Percentiles rank a stretch among this genome's conserved stretches.
phyloP scores from a whole-genome alignment of 2,329 filamentous ascomycete species.

The Cryphonectria japonica region DNA sequence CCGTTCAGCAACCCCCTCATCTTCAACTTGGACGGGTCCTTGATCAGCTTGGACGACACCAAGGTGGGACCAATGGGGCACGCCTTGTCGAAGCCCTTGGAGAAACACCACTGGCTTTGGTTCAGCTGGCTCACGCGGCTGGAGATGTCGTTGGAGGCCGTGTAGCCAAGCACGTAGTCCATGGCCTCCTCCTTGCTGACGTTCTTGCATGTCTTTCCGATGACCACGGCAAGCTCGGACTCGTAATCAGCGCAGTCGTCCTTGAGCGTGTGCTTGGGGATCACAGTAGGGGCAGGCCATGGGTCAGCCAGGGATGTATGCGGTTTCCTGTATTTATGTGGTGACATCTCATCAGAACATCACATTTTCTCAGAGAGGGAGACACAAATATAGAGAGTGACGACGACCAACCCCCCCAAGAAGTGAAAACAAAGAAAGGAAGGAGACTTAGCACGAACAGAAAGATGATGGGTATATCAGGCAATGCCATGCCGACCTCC shows the following conservation, averaged over 20 bases:
- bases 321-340: constrained; percentile 49
- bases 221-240: constrained; percentile 60
- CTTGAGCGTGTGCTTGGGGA: constrained; percentile 57
- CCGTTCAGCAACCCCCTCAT: constrained; percentile 55
- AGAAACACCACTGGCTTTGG: constrained; percentile 60
- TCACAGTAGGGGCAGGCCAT: constrained; percentile 53
- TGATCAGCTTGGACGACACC: constrained; percentile 48
- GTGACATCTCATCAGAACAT: not conserved
- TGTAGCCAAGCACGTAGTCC: constrained; percentile 65
- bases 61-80: constrained; percentile 59
- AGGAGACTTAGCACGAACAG: constrained; percentile 37
- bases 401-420: not conserved
- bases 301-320: constrained; percentile 57
- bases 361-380: too few relatives aligned
- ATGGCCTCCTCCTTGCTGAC: constrained; percentile 59
- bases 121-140: constrained; percentile 59
- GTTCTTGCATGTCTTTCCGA: constrained; percentile 56
- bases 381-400: too few relatives aligned
- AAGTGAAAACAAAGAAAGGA: not conserved
- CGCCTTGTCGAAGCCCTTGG: constrained; percentile 61
- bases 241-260: constrained; percentile 63
- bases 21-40: constrained; percentile 45
- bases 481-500: constrained; percentile 56
- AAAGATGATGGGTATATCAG: constrained; percentile 60
- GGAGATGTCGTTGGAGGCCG: constrained; percentile 62